A percentile compares a stretch with the other conserved stretches of the same genome.
Evolutionary conservation across 768 basidiomycete species (phyloP).

Genomic region (Cubamyces lactineus): DNA sequence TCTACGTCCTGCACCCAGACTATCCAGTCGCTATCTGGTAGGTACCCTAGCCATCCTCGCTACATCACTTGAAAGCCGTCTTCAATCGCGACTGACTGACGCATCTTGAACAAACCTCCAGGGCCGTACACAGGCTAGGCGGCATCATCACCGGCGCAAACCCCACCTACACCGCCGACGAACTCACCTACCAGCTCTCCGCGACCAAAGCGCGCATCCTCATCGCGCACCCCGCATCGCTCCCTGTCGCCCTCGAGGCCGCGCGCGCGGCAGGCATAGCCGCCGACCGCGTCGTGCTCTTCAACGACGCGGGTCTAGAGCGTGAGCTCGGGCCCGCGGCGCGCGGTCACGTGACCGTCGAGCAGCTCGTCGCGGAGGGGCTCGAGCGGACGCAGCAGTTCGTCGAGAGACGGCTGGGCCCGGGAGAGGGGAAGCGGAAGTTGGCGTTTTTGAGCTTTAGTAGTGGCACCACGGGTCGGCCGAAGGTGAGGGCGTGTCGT

Average conservation of each 20-base stretch:
- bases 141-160: constrained; percentile 51
- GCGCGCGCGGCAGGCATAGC: constrained; percentile 29
- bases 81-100: too few species aligned
- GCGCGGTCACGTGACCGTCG: constrained; percentile 41
- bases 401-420: constrained; percentile 51
- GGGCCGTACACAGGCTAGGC: constrained; percentile 59
- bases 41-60: not conserved
- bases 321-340: not conserved
- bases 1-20: constrained; percentile 16
- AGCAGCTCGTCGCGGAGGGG: constrained; percentile 54
- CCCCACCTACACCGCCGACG: constrained; percentile 36
- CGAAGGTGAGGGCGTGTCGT: constrained; percentile 57
- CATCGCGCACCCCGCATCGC: constrained; percentile 30
- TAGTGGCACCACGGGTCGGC: constrained; percentile 75
- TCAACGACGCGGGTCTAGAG: constrained; percentile 23
- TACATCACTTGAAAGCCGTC: too few species aligned
- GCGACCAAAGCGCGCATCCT: constrained; percentile 33
- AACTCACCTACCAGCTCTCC: constrained; percentile 37
- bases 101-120: not conserved
- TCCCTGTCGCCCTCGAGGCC: constrained; percentile 31
- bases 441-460: constrained; percentile 76
- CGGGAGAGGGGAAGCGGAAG: constrained; percentile 69
- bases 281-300: constrained; percentile 28
- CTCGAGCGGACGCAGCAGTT: constrained; percentile 43
- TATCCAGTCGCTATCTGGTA: constrained; percentile 34